Conservation (phyloP, 495 filamentous ascomycete genomes). For the Xylaria flabelliformis region DNA sequence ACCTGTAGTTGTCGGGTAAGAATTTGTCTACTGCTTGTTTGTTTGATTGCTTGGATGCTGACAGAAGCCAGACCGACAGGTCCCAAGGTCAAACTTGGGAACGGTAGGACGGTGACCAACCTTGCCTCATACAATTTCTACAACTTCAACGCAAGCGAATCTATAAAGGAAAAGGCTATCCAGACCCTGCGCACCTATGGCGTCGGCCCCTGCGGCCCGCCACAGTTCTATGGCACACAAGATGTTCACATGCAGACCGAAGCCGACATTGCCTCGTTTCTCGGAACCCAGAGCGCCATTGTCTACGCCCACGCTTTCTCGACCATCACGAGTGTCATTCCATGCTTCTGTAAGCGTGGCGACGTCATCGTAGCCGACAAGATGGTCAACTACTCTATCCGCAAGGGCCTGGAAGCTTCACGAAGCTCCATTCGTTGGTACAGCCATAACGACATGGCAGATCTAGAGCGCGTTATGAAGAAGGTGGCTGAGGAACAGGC, state of each 20-base stretch:
- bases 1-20: conserved; percentile 86
- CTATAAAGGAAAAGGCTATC: conserved; percentile 92
- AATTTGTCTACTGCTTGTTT: conserved; percentile 23
- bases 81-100: conserved; percentile 85
- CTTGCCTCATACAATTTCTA: conserved; percentile 95
- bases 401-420: conserved; percentile 92
- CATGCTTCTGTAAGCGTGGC: conserved; percentile 93
- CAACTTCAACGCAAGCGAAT: conserved; percentile 91
- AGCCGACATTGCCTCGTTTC: conserved; percentile 85
- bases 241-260: conserved; percentile 98
- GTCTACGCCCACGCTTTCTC: conserved; percentile 95
- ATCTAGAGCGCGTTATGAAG: conserved; percentile 84
- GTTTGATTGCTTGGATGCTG: neutral
- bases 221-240: conserved; percentile 97
- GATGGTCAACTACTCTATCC: conserved; percentile 90
- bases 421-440: conserved; percentile 91
- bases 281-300: conserved; percentile 87
- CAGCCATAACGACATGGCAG: conserved; percentile 94
- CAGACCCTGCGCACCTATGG: conserved; percentile 93
- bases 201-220: conserved; percentile 94
- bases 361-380: conserved; percentile 99
- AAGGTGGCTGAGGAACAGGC: conserved; percentile 87
- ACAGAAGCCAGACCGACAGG: conserved; percentile 72
- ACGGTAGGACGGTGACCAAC: conserved; percentile 88
- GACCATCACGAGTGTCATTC: conserved; percentile 92